Evolutionary conservation across 352 stramenopile species (phyloP), one percentile per base, ranked within the genome.

Genomic region (Plasmopara viticola): DNA sequence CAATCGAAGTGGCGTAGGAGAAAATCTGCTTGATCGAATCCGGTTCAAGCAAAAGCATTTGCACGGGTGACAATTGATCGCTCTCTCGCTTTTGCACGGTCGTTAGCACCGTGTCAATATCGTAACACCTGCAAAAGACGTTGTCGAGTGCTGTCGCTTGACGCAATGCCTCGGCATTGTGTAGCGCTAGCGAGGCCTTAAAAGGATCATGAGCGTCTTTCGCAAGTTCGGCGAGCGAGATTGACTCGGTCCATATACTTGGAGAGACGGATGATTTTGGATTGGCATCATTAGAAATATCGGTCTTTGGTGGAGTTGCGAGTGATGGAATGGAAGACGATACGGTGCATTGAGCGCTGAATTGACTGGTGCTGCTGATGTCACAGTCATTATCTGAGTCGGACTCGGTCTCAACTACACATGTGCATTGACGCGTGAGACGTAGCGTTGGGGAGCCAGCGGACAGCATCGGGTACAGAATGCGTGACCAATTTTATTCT

Each of bases 71-170:
- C 49, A 88, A 79, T 1, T 57, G 66, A 5, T 56, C 60, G n/a
- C 64, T 58, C 40, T 90, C 77, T 54, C 74, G 66, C 5, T 75
- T 68, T 49, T 86, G 77, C 30, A 90, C 62, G 2, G 76, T 74
- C 9, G 64, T 48, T 4, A 88, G 54, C 49, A 90, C 75, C 0
- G 74, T 90, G 30, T 88, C 77, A 9, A 74, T 63, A 41, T 88
- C 77, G 57, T 90, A 90, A 54, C 75, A 88, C 9, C 69, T 69
- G 52, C 80, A 90, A 51, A 90, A 90, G 18, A 90, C 70, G 49
- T 88, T 90, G 48, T 77, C 67, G 5, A 90, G 68, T 8, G 70
- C 51, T 31, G 72, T 56, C 17, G 80, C 70, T 29, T 81, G 72
- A n/a, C 78, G 68, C 41, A 90, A 46, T 20, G 69, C 74, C 53